Conservation (phyloP, 2,329 filamentous ascomycete genomes). For the Calonectria pseudoreteaudii region DNA sequence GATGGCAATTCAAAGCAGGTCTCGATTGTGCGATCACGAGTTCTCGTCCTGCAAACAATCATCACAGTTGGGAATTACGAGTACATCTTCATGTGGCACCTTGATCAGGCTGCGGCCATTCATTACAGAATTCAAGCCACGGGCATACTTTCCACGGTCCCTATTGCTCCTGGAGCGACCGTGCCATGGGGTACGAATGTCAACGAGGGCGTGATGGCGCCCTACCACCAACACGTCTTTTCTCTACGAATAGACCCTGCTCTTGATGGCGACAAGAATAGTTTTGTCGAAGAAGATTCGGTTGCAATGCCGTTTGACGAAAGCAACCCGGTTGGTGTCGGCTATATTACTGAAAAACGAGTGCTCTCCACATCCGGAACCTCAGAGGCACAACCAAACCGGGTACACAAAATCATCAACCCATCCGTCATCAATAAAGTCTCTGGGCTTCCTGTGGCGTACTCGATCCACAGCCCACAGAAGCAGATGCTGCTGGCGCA, state of each 20-base stretch:
- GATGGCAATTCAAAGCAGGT: conserved; percentile 73
- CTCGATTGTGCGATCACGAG: conserved; percentile 68
- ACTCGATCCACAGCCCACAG: conserved; percentile 10
- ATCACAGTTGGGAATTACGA: conserved; percentile 81
- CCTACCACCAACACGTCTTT: conserved; percentile 30
- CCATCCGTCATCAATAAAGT: conserved; percentile 20
- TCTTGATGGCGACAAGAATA: conserved; percentile 28
- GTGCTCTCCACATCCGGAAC: conserved; percentile 1
- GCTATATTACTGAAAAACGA: conserved; percentile 15
- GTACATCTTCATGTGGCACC: conserved; percentile 54
- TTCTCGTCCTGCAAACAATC: conserved; percentile 76
- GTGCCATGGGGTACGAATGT: conserved; percentile 25
- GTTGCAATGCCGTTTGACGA: conserved; percentile 17
- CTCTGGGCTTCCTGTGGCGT: conserved; percentile 2
- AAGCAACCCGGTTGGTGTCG: conserved; percentile 15
- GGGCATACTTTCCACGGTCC: conserved; percentile 26
- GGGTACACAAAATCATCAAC: conserved; percentile 25
- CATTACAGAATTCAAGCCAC: conserved; percentile 27
- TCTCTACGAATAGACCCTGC: conserved; percentile 26
- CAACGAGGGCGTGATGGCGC: conserved; percentile 23
- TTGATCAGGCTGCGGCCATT: conserved; percentile 22
- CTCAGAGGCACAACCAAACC: conserved; percentile 19
- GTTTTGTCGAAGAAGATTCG: conserved; percentile 22
- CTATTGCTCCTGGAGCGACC: background rate
- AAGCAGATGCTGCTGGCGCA: conserved; percentile 21